A percentile compares a stretch with the other conserved stretches of the same genome.
These are phyloP conservation scores for Castanopsis chinensis DNA, from an alignment of 306 rosid species.

Conservation along the genomic window DNA sequence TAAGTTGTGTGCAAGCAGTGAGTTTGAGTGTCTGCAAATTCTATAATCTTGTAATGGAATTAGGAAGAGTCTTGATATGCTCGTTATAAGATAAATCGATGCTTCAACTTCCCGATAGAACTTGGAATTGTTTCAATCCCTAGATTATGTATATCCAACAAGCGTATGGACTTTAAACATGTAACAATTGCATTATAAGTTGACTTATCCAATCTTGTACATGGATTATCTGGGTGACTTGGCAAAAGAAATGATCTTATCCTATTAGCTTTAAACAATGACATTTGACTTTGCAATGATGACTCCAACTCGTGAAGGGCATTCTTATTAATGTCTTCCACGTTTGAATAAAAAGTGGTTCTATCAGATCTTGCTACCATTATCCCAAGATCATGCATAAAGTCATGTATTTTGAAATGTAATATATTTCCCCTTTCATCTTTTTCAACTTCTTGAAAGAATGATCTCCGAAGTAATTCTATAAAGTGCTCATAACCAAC, in stretches of 20 bases:
- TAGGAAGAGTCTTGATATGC: no score
- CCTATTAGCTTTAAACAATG: not conserved
- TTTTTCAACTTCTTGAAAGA: conserved; percentile 18
- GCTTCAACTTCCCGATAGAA: conserved; percentile 18
- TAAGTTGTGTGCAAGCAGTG: not conserved
- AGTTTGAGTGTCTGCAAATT: conserved; percentile 30
- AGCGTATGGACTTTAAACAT: conserved; percentile 9
- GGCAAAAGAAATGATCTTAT: conserved; percentile 11
- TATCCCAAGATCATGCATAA: conserved; percentile 43
- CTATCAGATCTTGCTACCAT: conserved; percentile 5
- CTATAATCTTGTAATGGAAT: not conserved
- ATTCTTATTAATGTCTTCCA: no score
- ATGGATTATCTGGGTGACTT: not conserved
- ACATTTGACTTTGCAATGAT: no score
- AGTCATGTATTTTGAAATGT: conserved; percentile 24
- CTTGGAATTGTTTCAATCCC: not conserved
- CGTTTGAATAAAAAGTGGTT: not conserved
- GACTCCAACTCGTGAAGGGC: no score
- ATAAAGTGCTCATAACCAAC: conserved; percentile 36
- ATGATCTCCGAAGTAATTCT: conserved; percentile 29
- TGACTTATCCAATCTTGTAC: not conserved
- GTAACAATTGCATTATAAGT: not conserved
- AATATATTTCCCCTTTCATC: not conserved
- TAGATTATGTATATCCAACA: conserved; percentile 3
- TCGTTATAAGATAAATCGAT: not conserved